Evolutionary conservation across 2,329 filamentous ascomycete species (phyloP), one percentile per base, ranked within the genome.

Genomic region (Epichloe aotearoae): DNA sequence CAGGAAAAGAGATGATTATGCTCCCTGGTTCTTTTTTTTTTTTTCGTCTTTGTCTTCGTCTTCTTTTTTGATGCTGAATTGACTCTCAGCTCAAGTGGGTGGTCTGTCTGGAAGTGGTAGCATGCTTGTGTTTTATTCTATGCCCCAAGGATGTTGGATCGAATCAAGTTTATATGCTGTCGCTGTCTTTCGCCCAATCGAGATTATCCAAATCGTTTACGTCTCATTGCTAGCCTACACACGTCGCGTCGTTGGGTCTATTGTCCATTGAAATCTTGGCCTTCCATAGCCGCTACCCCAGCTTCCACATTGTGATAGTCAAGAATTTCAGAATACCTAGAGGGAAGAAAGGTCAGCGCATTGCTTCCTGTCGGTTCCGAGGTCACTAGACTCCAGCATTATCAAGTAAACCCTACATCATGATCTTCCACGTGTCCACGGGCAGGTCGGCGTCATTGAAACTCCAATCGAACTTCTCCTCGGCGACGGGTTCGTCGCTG

Each of bases 371-470:
- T 33, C 23, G 20, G 20, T n/a, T 30, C 23, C 12, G 23, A 17
- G 17, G 20, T n/a, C 17, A 39, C 37, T 17, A 15, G 37, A 15
- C 14, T 15, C 17, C 37, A 17, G 14, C 37, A 15, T 39, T 30
- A 11, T 30, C 14, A 19, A 5, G 19, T 17, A 15, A 49, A 37
- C 3, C 85, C 64, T 76, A 95, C 93, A 98, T 98, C 93, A 97
- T 98, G 66, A 98, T 96, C 75, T 98, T 98, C 93, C 93, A 98
- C n/a, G 90, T 95, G 65, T 98, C 93, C 47, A 97, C 90, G 1
- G 93, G 91, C 52, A 98, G 74, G 65, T 98, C 93, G 46, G 91
- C 93, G 61, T 98, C 93, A 68, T 97, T 97, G 73, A 98, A 98
- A 50, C 90, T 96, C 93, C 93, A 98, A 67, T 98, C 93, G 62